These are phyloP conservation scores for Dioszegia crocea DNA, from an alignment of 768 basidiomycete genomes.

Conservation along the genomic window DNA sequence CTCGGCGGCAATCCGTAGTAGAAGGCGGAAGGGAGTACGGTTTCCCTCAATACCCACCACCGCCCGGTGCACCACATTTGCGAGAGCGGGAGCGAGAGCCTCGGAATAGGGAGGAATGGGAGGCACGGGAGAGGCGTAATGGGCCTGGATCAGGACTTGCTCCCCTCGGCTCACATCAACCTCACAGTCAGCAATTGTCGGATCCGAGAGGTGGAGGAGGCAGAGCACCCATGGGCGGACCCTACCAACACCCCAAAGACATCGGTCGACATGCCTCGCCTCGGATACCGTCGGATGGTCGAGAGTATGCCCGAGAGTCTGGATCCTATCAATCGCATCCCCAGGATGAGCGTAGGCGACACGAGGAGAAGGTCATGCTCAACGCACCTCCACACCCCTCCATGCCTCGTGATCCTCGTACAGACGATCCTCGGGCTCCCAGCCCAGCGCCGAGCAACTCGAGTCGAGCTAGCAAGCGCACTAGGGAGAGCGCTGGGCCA, in stretches of 20 bases:
- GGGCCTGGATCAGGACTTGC: neutral
- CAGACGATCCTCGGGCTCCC: constrained; percentile 23
- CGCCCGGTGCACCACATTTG: neutral
- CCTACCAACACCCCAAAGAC: neutral
- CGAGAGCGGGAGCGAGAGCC: constrained; percentile 17
- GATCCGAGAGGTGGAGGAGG: neutral
- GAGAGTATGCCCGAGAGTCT: neutral
- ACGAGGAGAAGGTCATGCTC: constrained; percentile 25
- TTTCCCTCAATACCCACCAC: constrained; percentile 18
- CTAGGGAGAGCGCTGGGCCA: constrained; percentile 7
- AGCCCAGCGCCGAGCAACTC: constrained; percentile 34
- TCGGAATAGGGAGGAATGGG: constrained; percentile 49
- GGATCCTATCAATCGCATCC: neutral
- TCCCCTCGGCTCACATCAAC: neutral
- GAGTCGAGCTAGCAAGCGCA: constrained; percentile 20
- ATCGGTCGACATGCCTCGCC: constrained; percentile 52
- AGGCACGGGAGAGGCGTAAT: constrained; percentile 35
- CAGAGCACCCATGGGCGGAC: neutral
- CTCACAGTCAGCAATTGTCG: neutral
- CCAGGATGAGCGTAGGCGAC: constrained; percentile 7
- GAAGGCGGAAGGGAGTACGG: constrained; percentile 19
- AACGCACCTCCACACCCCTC: constrained; percentile 24
- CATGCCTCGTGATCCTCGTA: constrained; percentile 18
- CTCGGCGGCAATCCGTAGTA: constrained; percentile 20
- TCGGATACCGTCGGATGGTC: constrained; percentile 5